Evolutionary conservation across 495 filamentous ascomycete species (phyloP), one percentile per base, ranked within the genome.

Genomic region (Penicillium pulvis): DNA sequence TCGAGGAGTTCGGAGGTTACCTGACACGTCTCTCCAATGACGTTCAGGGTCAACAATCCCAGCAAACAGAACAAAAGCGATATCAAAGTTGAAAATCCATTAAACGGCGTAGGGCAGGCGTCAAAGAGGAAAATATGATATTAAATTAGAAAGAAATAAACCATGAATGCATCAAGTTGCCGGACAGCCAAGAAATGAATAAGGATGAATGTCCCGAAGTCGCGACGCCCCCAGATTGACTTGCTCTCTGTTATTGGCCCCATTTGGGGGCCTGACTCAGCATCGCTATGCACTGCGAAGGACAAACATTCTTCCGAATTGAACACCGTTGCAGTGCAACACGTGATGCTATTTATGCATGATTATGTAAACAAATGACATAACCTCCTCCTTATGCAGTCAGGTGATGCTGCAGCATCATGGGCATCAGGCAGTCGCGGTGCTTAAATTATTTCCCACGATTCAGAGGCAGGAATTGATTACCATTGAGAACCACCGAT

Each of bases 11-110:
- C 51, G 50, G 57, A 51, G 57, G 58, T 47, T 69, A 71, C 66
- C 60, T 67, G 66, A 69, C 69, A 71, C 69, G 69, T 71, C 66
- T 61, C 63, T 61, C 62, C 61, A 58, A 56, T 69, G 66, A 63
- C 66, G 55, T 62, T 63, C 60, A 58, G 59, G 60, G 61, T 65
- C 67, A 68, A 66, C 63, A 67, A 69, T 67, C 58, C 55, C 53
- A 52, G 47, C 36, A 58, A 46, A 59, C 36, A 49, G 50, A 42
- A 55, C 10, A 56, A 24, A 31, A 53, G 17, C 42, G 51, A 23
- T n/a, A 48, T 44, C 39, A 46, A 57, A 51, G 42, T 65, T 55
- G 62, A 17, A 1, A 55, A 60, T 66, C 58, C 65, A 71, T 71
- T 58, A 68, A 61, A 60, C 6, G 6, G 33, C 33, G 41, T 24